Evolutionary conservation across 352 stramenopile species (phyloP).

Genomic region (Pythium rhizo-oryzae): DNA sequence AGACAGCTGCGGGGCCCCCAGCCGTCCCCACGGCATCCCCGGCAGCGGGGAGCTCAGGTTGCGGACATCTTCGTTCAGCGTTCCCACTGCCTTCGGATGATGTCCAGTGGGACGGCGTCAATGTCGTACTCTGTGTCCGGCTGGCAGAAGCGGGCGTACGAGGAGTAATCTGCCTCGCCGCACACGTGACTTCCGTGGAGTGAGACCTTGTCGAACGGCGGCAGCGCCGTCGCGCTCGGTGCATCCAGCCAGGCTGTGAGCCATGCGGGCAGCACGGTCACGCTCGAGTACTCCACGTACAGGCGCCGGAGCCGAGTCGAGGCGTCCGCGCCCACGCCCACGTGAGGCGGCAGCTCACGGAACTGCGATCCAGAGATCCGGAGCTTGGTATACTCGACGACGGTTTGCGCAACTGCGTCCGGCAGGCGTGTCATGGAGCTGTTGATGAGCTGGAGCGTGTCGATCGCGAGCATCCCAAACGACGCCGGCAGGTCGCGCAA

Average conservation of each 20-base stretch:
- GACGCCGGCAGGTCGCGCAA: not conserved
- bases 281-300: slow-evolving; percentile 4
- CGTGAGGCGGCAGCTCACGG: not conserved
- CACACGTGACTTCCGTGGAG: slow-evolving; percentile 5
- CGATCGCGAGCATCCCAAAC: not conserved
- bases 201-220: not conserved
- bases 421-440: not conserved
- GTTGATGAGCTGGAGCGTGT: not conserved
- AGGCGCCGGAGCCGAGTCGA: not conserved
- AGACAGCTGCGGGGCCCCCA: too few relatives aligned
- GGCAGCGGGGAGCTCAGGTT: too few relatives aligned
- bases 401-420: not conserved
- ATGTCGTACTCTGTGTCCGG: not conserved
- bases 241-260: too few relatives aligned
- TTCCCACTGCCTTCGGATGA: not conserved
- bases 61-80: too few relatives aligned
- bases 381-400: not conserved
- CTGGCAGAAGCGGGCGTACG: slow-evolving; percentile 3
- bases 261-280: not conserved
- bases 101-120: not conserved
- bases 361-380: not conserved
- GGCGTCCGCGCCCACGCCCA: not conserved
- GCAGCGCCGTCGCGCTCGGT: not conserved
- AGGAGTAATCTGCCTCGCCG: not conserved
- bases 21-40: too few relatives aligned